These are phyloP conservation scores for Ophiosphaerella narmari DNA, from an alignment of 2,329 filamentous ascomycete genomes.

Conservation along the genomic window DNA sequence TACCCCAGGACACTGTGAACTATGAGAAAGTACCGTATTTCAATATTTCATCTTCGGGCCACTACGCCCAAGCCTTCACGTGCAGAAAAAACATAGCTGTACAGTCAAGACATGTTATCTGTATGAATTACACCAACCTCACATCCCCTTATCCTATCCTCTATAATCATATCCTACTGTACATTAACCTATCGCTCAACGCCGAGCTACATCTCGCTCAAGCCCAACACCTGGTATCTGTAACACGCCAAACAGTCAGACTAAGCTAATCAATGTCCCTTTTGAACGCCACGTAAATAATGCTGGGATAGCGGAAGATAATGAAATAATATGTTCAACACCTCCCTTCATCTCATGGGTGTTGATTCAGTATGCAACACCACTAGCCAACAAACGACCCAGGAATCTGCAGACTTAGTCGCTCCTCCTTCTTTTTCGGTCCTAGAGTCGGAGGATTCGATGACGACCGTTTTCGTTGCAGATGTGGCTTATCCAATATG, in stretches of 20 bases:
- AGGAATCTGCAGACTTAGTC: conserved; percentile 42
- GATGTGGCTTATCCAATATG: conserved; percentile 9
- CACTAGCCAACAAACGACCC: conserved; percentile 29
- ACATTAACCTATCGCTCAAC: not conserved
- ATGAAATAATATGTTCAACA: not conserved
- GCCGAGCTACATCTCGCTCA: not conserved
- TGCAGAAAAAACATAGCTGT: not conserved
- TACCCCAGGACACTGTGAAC: too few relatives aligned
- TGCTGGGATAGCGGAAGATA: not conserved
- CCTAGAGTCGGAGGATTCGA: conserved; percentile 30
- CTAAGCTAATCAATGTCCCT: not conserved
- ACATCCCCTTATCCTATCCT: too few relatives aligned
- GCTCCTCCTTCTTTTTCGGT: conserved; percentile 37
- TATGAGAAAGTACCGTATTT: too few relatives aligned
- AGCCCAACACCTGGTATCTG: too few relatives aligned
- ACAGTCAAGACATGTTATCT: not conserved
- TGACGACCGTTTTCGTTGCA: conserved; percentile 28
- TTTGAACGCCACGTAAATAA: not conserved
- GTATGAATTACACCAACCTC: too few relatives aligned
- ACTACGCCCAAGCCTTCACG: not conserved
- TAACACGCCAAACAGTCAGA: too few relatives aligned
- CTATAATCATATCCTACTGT: not conserved
- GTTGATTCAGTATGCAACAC: not conserved
- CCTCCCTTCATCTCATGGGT: not conserved
- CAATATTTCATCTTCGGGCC: too few relatives aligned